Evolutionary conservation across 148 eudicot genomes (phyloP), one percentile per base, ranked within the genome.

Genomic region (Diospyros kaki): DNA sequence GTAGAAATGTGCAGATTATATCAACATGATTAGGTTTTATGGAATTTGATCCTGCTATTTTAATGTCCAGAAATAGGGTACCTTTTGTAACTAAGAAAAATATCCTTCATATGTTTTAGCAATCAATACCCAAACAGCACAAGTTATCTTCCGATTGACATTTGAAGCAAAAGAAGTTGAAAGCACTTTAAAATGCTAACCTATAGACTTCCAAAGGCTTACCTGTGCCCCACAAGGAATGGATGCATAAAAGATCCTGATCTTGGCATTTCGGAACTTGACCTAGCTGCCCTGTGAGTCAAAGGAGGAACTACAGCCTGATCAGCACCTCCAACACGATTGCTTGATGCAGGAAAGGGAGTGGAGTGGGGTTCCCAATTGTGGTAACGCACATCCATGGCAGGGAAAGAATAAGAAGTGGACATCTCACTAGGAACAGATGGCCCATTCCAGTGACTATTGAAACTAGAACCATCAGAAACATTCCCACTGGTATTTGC

Each of bases 381-480:
- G 61, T 82, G 90, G 66, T 90, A 87, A 64, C 85, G 93, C 63
- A 87, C 84, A 69, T 94, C 96, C 92, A 89, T 79, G 14, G 91
- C 80, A 56, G 91, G 87, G 77, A 83, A 89, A 72, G 83, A 82
- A 80, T 88, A 94, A 56, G 98, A 83, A 69, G 77, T 53, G 64
- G 91, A 88, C 60, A 86, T 79, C 74, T 94, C 97, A 78, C 82
- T 82, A 39, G 87, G 78, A 59, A 82, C 87, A 4, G 97, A 76
- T 79, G 83, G 86, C 62, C 89, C 88, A 72, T 84, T 88, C 98
- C 98, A 94, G 70, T 87, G 93, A 82, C 75, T 90, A 73, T 74
- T 87, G 58, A 81, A 94, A 84, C 68, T 80, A 18, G 96, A 80
- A 74, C 86, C 86, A 75, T 92, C 92, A 9, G 91, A 76, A 65